Conservation (phyloP, 192 early-diverging fungal species). For the Coemansia sp. region DNA sequence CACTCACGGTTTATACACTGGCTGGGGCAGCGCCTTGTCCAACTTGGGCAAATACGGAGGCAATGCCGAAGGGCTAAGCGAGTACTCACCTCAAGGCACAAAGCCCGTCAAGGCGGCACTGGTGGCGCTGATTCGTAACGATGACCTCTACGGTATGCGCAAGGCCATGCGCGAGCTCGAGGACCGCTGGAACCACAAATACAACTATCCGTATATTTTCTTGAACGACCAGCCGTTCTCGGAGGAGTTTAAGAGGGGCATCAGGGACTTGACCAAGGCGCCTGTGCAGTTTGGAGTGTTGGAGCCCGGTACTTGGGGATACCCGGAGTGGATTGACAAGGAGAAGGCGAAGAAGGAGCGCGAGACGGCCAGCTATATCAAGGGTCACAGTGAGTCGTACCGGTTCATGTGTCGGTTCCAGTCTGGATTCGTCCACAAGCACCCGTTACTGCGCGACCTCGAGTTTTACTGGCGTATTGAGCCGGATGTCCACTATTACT, state of each 20-base stretch:
- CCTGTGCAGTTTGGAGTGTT: conserved; percentile 42
- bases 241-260: conserved; percentile 63
- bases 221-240: conserved; percentile 77
- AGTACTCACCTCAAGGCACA: conserved; percentile 22
- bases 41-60: conserved; percentile 22
- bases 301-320: conserved; percentile 38
- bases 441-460: conserved; percentile 39
- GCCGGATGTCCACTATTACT: conserved; percentile 52
- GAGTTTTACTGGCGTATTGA: conserved; percentile 61
- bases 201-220: conserved; percentile 82
- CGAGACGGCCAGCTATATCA: conserved; percentile 21
- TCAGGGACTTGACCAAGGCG: conserved; percentile 39
- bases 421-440: conserved; percentile 41
- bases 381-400: conserved; percentile 35
- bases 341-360: conserved; percentile 12
- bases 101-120: conserved; percentile 64
- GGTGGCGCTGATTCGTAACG: conserved; percentile 72
- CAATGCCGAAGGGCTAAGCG: not conserved
- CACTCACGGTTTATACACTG: conserved; percentile 30
- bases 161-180: conserved; percentile 64
- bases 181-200: conserved; percentile 73
- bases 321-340: conserved; percentile 53
- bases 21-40: conserved; percentile 35
- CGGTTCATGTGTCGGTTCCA: conserved; percentile 50
- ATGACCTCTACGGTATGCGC: conserved; percentile 64